Evolutionary conservation across 2,329 filamentous ascomycete species (phyloP).

Genomic region (Diaporthe caulivora): DNA sequence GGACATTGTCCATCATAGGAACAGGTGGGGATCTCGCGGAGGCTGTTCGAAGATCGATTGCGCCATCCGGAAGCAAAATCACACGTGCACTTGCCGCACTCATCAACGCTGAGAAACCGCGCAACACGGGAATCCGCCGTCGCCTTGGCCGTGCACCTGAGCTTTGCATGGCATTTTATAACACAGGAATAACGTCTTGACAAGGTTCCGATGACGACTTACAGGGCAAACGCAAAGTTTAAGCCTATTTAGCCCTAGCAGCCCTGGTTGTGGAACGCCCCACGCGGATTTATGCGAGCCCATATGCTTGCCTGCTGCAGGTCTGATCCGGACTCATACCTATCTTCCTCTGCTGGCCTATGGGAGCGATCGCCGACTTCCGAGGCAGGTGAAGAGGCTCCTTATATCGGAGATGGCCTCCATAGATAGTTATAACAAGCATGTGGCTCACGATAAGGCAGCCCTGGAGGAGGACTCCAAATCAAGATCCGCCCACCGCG

Average conservation of each 20-base stretch:
- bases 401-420: not conserved
- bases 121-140: not conserved
- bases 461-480: no score
- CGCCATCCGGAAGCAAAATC: conserved; percentile 30
- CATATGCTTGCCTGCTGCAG: not conserved
- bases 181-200: conserved; percentile 20
- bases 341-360: not conserved
- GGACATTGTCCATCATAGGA: not conserved
- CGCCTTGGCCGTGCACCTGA: not conserved
- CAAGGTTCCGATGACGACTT: conserved; percentile 20
- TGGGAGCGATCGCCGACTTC: conserved; percentile 1
- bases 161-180: not conserved
- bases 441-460: not conserved
- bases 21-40: not conserved
- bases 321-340: not conserved
- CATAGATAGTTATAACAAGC: no score
- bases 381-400: not conserved
- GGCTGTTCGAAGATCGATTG: conserved; percentile 6
- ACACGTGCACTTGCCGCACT: not conserved
- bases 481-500: not conserved
- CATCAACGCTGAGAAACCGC: not conserved
- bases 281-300: not conserved
- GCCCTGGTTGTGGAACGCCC: conserved; percentile 4
- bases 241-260: conserved; percentile 15
- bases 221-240: not conserved